Evolutionary conservation across 1,284 basidiomycete genomes (phyloP).

Genomic region (Rhizoctonia solani): DNA sequence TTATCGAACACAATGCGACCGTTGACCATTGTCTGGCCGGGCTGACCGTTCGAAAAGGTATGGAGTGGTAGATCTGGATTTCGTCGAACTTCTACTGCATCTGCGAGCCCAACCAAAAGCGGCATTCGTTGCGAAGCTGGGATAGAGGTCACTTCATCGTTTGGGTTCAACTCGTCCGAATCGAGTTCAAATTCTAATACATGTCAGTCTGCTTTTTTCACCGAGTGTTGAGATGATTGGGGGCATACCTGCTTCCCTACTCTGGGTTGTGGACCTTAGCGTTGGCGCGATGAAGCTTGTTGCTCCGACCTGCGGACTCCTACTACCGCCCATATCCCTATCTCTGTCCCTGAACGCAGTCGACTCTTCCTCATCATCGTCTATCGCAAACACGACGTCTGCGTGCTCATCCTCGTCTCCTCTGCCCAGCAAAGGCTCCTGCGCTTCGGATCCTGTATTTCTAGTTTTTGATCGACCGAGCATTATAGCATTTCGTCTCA

Average conservation of each 20-base stretch:
- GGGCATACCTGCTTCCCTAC: constrained; percentile 74
- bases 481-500: constrained; percentile 28
- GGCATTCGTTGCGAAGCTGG: constrained; percentile 63
- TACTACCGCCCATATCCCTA: too few relatives aligned
- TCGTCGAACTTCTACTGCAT: constrained; percentile 60
- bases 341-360: constrained; percentile 1
- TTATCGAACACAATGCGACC: constrained; percentile 34
- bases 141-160: constrained; percentile 47
- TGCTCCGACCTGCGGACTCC: neutral
- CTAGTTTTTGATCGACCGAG: constrained; percentile 27
- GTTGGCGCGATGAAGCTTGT: constrained; percentile 54
- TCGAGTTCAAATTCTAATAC: constrained; percentile 74
- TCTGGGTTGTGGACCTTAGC: constrained; percentile 64
- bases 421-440: constrained; percentile 38
- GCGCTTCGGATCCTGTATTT: constrained; percentile 37
- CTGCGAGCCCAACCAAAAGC: constrained; percentile 73
- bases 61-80: constrained; percentile 59
- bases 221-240: neutral
- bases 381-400: constrained; percentile 38
- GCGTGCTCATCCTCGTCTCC: constrained; percentile 33
- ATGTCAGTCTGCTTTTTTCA: constrained; percentile 32
- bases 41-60: constrained; percentile 49
- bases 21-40: constrained; percentile 38
- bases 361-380: constrained; percentile 39
- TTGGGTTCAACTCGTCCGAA: constrained; percentile 68